phyloP scores from a whole-genome alignment of 2,329 filamentous ascomycete genomes.

The Dactylellina haptotyla region DNA sequence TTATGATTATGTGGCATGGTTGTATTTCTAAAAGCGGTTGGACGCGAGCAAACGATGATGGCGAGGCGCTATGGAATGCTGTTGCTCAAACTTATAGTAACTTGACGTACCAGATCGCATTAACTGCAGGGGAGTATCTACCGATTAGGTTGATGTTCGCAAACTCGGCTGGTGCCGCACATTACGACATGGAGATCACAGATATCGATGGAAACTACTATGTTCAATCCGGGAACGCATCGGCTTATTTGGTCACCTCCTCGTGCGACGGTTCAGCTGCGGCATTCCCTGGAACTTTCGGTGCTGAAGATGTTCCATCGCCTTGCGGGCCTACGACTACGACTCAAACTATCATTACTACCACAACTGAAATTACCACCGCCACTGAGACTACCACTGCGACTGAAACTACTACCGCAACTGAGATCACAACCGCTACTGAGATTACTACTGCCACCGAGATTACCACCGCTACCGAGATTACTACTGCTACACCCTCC shows the following conservation, averaged over 20 bases:
- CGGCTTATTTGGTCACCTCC: neutral
- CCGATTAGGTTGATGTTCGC: constrained; percentile 11
- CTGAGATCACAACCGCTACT: too few species aligned
- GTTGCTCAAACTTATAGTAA: neutral
- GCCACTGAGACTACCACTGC: neutral
- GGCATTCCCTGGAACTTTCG: neutral
- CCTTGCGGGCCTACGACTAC: neutral
- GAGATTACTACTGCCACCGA: neutral
- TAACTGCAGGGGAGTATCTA: constrained; percentile 15
- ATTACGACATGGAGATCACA: neutral
- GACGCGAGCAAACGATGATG: neutral
- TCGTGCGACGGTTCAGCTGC: constrained; percentile 1
- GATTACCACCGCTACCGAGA: neutral
- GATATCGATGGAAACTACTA: neutral
- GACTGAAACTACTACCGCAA: neutral
- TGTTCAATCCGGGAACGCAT: neutral
- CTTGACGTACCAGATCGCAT: neutral
- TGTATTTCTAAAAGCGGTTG: constrained; percentile 9
- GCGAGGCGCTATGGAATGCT: neutral
- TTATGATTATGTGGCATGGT: neutral
- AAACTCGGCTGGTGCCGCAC: neutral
- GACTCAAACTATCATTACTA: neutral
- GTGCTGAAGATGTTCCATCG: neutral
- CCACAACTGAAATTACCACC: neutral
- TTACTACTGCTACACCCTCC: neutral